These are phyloP conservation scores for Saturnispora dispora DNA, from an alignment of 805 yeast genomes.

Conservation along the genomic window DNA sequence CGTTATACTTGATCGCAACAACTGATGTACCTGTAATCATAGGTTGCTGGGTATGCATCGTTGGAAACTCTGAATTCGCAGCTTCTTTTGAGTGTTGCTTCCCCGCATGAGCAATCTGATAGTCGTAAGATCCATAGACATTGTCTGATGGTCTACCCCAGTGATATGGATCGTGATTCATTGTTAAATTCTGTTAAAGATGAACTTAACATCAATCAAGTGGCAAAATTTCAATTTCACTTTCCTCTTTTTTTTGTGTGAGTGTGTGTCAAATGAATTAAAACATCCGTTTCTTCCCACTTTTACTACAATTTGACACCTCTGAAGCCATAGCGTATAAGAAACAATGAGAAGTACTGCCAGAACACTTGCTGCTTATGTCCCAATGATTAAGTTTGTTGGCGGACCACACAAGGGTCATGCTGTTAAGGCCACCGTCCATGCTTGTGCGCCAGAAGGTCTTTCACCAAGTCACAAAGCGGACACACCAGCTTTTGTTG, in stretches of 20 bases:
- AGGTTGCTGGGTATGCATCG: conserved; percentile 86
- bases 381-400: conserved; percentile 76
- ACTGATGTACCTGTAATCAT: conserved; percentile 96
- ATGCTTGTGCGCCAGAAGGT: conserved; percentile 33
- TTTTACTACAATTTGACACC: no score
- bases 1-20: conserved; percentile 77
- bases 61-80: conserved; percentile 41
- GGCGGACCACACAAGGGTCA: conserved; percentile 62
- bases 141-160: conserved; percentile 94
- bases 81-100: background rate
- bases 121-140: conserved; percentile 74
- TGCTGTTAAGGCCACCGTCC: conserved; percentile 17
- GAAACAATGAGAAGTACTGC: conserved; percentile 24
- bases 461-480: conserved; percentile 19
- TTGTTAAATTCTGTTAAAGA: conserved; percentile 21
- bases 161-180: conserved; percentile 90
- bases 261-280: background rate
- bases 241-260: background rate
- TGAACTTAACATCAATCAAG: background rate
- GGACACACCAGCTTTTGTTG: conserved; percentile 4
- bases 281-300: background rate
- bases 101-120: conserved; percentile 57
- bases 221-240: background rate
- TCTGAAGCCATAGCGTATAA: background rate
- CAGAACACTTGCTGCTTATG: conserved; percentile 31